Base-by-base conservation (phyloP, 2,329 filamentous ascomycete species). In the Annulohypoxylon truncatum region DNA sequence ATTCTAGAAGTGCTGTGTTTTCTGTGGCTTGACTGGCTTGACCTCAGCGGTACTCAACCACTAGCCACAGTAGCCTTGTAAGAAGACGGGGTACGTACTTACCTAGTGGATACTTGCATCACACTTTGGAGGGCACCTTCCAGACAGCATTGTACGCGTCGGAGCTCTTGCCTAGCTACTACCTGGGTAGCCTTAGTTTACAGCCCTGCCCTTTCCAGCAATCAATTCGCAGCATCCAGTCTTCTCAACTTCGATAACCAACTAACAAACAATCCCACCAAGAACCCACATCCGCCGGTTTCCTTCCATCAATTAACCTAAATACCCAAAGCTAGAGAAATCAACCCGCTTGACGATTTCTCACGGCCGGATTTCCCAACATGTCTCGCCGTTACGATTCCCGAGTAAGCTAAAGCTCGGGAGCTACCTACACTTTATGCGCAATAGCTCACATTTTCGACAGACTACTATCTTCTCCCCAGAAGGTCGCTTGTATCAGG, bases 391-490 rank as follows among this genome's bases (percentile, higher is more conserved):
- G 94, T 86, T 97, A 97, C 85, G 94, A 97, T 90, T 97, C 94
- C 77, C 89, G 94, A 85, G 94, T 97, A 86, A 81, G 90, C 83
- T 80, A 86, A 86, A 81, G 90, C 83, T 80, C 72, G 26, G 51
- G 26, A 66, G 33, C 48, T 69, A 68, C 60, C 63, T 65, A 58
- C 61, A 67, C 68, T 18, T 71, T 62, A 58, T 40, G 22, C 46
- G 46, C 22, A 58, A 40, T 46, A 68, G 68, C 73, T 76, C 38
- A 76, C 74, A 28, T 18, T 24, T 20, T 22, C 22, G 46, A 48
- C 75, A 97, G 94, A 99, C 96, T 75, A 99, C 96, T 79, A 99
- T 99, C 88, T 99, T 99, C 90, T 99, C 96, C 67, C 96, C 96
- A 66, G 96, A 99, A 84, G 96, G 96, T 71, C 94, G 96, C 78